Base-by-base conservation (phyloP, 106 monocot species). In the Phalaenopsis equestris region DNA sequence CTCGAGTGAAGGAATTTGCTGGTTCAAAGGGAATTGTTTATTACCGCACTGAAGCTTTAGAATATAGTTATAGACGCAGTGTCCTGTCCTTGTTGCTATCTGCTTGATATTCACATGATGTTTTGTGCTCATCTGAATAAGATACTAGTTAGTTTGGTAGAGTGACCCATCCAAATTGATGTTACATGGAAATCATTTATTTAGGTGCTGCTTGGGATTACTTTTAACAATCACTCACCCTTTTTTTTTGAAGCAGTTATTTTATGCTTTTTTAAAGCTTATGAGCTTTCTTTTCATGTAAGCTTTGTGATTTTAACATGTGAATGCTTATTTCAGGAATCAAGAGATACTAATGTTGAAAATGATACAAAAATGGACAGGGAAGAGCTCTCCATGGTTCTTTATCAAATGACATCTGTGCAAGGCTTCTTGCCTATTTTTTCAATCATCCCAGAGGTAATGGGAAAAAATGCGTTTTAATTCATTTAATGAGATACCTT, bases 361-460 rank as follows among this genome's bases (percentile, higher is more conserved):
- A 82, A 82, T 37, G 83, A 73, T 36, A 75, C 70, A 77, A 80
- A 75, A 67, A 49, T 37, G 8, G 80, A 83, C 39, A 41, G 43
- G 19, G 88, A 88, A 78, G 92, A 90, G 77, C 80, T 87, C 80
- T 89, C 87, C 73, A 80, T 85, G 57, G 84, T 84, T 80, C 79
- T 92, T 56, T 80, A 90, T 81, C 87, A 84, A 80, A 83, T 95
- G 87, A 67, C 84, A 55, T 89, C 92, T 82, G 58, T 73, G 11
- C 90, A 80, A 75, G 87, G 92, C 5, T 67, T 90, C 72, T 55
- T 87, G 23, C 90, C 90, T 23, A 30, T 90, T 78, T 80, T 95
- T 82, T 90, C 89, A 24, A 67, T 87, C 82, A 81, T 95, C 77
- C 89, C 87, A 70, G 92, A 95, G 95, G 95, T 95, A 90, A 45